Percentiles rank a stretch among this genome's conserved stretches.
Evolutionary conservation across 2,329 filamentous ascomycete genomes (phyloP).

Genomic region (Drechslera avenae): DNA sequence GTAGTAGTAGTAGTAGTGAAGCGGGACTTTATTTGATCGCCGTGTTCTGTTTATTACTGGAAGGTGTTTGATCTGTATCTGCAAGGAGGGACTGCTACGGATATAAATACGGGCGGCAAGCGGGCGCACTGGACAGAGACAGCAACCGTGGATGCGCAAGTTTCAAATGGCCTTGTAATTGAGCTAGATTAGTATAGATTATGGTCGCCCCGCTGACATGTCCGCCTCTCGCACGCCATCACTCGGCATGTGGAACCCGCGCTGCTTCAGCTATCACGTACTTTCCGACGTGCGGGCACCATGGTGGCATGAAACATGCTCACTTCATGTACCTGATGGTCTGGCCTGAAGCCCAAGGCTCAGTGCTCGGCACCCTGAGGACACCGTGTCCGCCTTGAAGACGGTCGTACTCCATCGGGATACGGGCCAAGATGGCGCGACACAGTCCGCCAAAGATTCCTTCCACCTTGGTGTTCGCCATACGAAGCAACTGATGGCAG

Average conservation of each 20-base stretch:
- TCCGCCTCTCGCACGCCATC: slow-evolving; percentile 21
- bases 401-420: not conserved
- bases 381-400: slow-evolving; percentile 11
- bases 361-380: not conserved
- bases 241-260: slow-evolving; percentile 32
- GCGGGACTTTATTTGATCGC: slow-evolving; percentile 10
- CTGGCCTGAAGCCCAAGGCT: not conserved
- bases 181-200: slow-evolving; percentile 42
- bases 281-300: slow-evolving; percentile 11
- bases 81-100: slow-evolving; percentile 4
- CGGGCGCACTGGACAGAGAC: slow-evolving; percentile 12
- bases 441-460: too few species aligned
- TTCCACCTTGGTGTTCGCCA: too few species aligned
- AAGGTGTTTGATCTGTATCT: slow-evolving; percentile 2
- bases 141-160: slow-evolving; percentile 40
- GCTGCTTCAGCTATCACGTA: slow-evolving; percentile 29
- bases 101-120: slow-evolving; percentile 24
- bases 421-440: not conserved
- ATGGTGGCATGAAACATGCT: slow-evolving; percentile 45
- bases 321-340: slow-evolving; percentile 16
- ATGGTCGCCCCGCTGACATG: slow-evolving; percentile 37
- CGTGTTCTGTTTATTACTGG: slow-evolving; percentile 5
- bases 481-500: not conserved
- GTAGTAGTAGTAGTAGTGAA: not conserved
- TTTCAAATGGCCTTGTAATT: slow-evolving; percentile 43